A percentile compares a stretch with the other conserved stretches of the same genome.
Evolutionary conservation across 768 basidiomycete species (phyloP).

Genomic region (Calocybe indica): DNA sequence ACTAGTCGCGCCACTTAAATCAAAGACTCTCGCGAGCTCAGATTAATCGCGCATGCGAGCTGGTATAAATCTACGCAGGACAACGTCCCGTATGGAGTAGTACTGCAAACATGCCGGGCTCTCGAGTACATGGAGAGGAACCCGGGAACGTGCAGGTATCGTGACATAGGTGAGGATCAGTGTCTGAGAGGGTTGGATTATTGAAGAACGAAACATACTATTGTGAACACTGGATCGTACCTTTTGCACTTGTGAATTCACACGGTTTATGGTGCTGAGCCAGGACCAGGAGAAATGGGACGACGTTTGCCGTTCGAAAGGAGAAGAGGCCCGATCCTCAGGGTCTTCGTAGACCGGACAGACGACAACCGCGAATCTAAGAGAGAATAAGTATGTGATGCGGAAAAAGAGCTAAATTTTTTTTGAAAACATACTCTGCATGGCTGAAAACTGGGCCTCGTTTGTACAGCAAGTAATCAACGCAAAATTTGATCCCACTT

Average conservation of each 20-base stretch:
- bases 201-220: background rate
- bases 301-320: slow-evolving; percentile 58
- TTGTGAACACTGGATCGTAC: slow-evolving; percentile 28
- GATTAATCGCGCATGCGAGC: slow-evolving; percentile 84
- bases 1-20: no score
- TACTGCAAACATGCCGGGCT: slow-evolving; percentile 72
- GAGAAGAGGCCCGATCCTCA: slow-evolving; percentile 59
- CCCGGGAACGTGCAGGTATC: slow-evolving; percentile 69
- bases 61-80: slow-evolving; percentile 80
- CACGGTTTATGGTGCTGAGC: slow-evolving; percentile 95
- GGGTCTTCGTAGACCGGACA: slow-evolving; percentile 88
- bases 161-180: slow-evolving; percentile 88
- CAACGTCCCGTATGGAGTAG: slow-evolving; percentile 82
- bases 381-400: slow-evolving; percentile 1
- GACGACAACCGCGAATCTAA: slow-evolving; percentile 85
- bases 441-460: slow-evolving; percentile 93
- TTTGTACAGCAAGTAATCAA: slow-evolving; percentile 91
- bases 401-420: background rate
- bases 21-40: no score
- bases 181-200: slow-evolving; percentile 45
- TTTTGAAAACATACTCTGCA: slow-evolving; percentile 67
- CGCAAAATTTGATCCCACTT: slow-evolving; percentile 95
- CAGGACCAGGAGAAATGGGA: slow-evolving; percentile 87
- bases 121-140: slow-evolving; percentile 44
- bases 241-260: slow-evolving; percentile 96